Evolutionary conservation across 2,329 filamentous ascomycete species (phyloP).

Genomic region (Onygenales sp.): DNA sequence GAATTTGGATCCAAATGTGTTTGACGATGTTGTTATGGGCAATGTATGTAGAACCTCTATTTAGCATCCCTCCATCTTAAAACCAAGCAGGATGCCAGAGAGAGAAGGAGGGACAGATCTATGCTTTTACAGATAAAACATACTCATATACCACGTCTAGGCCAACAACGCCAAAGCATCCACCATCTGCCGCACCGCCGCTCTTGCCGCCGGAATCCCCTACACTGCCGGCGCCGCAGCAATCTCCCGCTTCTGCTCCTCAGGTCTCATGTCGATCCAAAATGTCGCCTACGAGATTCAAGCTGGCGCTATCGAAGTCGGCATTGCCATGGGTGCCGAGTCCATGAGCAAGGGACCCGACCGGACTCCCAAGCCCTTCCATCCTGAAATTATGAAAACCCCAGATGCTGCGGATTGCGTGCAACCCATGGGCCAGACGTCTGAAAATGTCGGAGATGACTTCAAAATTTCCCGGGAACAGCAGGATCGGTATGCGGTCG

Average conservation of each 20-base stretch:
- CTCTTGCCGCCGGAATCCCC: conserved; percentile 85
- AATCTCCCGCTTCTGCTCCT: conserved; percentile 95
- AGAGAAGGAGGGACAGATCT: background rate
- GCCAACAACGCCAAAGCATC: conserved; percentile 77
- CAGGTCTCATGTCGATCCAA: conserved; percentile 87
- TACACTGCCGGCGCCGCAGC: conserved; percentile 75
- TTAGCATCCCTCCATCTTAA: background rate
- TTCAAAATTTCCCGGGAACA: conserved; percentile 71
- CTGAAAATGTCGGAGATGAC: conserved; percentile 87
- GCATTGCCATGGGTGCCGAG: conserved; percentile 81
- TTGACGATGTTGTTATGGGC: conserved; percentile 86
- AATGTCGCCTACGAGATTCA: conserved; percentile 86
- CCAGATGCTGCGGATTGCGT: conserved; percentile 78
- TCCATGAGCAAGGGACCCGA: conserved; percentile 72
- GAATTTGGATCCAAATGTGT: conserved; percentile 66
- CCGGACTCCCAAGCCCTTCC: conserved; percentile 57
- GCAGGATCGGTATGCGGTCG: conserved; percentile 79
- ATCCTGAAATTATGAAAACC: conserved; percentile 63
- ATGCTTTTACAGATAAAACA: background rate
- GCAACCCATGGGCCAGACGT: conserved; percentile 96
- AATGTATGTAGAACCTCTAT: conserved; percentile 53
- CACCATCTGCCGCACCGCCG: conserved; percentile 82
- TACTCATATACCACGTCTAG: conserved; percentile 23
- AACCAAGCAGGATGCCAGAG: background rate
- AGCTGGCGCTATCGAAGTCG: conserved; percentile 71